Conservation (phyloP, 73 alveolate species). For the Paramecium biaurelia region DNA sequence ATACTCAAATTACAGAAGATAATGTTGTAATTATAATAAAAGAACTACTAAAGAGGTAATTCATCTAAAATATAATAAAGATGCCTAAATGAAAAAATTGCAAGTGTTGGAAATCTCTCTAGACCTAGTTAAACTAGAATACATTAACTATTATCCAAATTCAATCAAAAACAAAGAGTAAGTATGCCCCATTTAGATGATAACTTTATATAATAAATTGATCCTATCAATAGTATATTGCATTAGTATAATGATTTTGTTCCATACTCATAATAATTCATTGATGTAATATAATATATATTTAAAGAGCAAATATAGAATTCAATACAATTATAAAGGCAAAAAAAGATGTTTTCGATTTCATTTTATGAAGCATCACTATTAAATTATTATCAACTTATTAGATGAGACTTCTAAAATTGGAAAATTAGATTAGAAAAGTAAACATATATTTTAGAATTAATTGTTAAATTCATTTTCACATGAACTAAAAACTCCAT, state of each 20-base stretch:
- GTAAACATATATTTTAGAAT: not conserved
- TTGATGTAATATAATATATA: not conserved
- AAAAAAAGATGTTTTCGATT: not conserved
- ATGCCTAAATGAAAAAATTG: not conserved
- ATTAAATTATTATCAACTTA: not conserved
- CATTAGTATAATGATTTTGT: not conserved
- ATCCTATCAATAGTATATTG: not conserved
- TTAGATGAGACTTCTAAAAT: not conserved
- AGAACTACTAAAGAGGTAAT: not conserved
- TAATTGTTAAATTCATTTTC: not conserved
- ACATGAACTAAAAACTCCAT: conserved; percentile 44
- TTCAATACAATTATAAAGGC: not conserved
- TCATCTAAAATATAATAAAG: not conserved
- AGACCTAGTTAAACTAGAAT: conserved; percentile 2
- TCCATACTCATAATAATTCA: not conserved
- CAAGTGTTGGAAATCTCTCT: not conserved
- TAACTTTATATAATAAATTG: not conserved
- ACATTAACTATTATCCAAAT: not conserved
- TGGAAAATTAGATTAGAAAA: not conserved
- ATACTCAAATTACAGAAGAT: not conserved
- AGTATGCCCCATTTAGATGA: not conserved
- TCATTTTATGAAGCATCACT: not conserved
- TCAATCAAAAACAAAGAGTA: not conserved
- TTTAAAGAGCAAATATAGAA: not conserved
- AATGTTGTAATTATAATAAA: not conserved